These are phyloP conservation scores for Fusarium sambucinum DNA, from an alignment of 2,329 filamentous ascomycete species.

Conservation along the genomic window DNA sequence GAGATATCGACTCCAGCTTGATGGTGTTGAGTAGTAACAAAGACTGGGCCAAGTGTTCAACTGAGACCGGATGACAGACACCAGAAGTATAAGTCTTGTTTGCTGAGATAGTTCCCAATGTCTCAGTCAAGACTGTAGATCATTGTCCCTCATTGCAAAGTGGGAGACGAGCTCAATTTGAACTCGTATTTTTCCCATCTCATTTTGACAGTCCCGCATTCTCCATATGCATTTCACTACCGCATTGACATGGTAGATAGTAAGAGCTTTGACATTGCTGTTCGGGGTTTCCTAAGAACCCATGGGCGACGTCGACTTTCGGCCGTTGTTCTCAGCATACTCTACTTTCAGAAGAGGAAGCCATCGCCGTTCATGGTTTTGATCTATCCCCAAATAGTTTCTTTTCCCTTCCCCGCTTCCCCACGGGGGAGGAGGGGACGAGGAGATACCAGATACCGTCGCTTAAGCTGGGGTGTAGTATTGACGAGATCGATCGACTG, in stretches of 20 bases:
- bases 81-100: neutral
- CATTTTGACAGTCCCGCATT: neutral
- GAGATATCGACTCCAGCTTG: neutral
- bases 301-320: conserved; percentile 22
- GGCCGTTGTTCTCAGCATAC: conserved; percentile 3
- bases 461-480: neutral
- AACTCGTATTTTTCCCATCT: conserved; percentile 16
- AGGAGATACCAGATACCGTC: conserved; percentile 12
- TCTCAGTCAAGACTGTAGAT: conserved; percentile 19
- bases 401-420: conserved; percentile 33
- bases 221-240: neutral
- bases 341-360: conserved; percentile 41
- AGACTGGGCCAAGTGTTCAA: conserved; percentile 4
- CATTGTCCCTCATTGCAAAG: neutral
- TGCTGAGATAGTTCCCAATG: conserved; percentile 18
- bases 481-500: conserved; percentile 9
- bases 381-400: conserved; percentile 37
- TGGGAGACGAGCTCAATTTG: conserved; percentile 42
- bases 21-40: conserved; percentile 6
- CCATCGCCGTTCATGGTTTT: conserved; percentile 28
- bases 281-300: neutral
- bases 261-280: conserved; percentile 1
- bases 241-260: neutral
- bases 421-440: conserved; percentile 33
- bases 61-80: neutral